Conservation (phyloP, 495 filamentous ascomycete species). For the Neurospora sublineolata region DNA sequence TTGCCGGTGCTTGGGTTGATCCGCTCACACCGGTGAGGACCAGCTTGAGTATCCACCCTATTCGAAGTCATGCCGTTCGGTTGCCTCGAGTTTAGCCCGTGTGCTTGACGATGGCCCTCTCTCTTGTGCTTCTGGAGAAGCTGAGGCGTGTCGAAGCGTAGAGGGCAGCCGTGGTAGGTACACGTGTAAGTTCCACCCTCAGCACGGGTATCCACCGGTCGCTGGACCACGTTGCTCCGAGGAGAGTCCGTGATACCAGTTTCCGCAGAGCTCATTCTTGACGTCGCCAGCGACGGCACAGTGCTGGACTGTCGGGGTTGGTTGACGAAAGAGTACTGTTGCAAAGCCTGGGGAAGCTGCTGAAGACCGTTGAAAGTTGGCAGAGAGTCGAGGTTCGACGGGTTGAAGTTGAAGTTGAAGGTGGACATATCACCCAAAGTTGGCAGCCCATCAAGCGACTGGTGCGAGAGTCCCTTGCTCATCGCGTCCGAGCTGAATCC, state of each 20-base stretch:
- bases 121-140: conserved; percentile 93
- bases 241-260: conserved; percentile 19
- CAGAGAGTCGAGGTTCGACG: conserved; percentile 23
- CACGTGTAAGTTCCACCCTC: conserved; percentile 89
- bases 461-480: conserved; percentile 21
- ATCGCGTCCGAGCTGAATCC: conserved; percentile 21
- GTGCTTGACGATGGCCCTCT: conserved; percentile 71
- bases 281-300: conserved; percentile 31
- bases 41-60: conserved; percentile 54
- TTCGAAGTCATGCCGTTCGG: background rate
- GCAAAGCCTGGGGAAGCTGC: conserved; percentile 9
- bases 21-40: conserved; percentile 80
- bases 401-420: conserved; percentile 15
- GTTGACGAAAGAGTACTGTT: conserved; percentile 47
- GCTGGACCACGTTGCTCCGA: conserved; percentile 24
- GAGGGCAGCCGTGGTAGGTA: conserved; percentile 81
- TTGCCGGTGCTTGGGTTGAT: conserved; percentile 94
- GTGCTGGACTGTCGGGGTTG: conserved; percentile 33
- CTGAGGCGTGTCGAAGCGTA: conserved; percentile 74
- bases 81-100: conserved; percentile 18
- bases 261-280: conserved; percentile 32
- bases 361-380: conserved; percentile 11
- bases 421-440: conserved; percentile 20
- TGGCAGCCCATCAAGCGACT: conserved; percentile 34
- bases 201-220: conserved; percentile 53